These are phyloP conservation scores for Massariosphaeria phaeospora DNA, from an alignment of 495 filamentous ascomycete species.

Conservation along the genomic window DNA sequence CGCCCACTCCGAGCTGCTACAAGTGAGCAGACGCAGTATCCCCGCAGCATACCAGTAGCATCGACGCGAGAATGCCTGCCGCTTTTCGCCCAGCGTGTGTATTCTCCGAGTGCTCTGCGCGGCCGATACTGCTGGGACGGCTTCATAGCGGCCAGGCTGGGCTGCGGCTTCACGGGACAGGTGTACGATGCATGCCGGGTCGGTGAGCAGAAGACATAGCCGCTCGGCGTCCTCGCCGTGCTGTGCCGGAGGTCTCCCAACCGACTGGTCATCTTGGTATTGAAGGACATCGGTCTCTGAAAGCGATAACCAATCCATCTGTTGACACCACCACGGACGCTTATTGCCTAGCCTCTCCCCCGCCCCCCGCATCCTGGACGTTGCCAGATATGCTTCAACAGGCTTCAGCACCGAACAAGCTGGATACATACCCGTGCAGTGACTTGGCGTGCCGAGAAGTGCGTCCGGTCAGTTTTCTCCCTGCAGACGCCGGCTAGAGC, in stretches of 20 bases:
- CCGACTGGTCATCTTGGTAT: not conserved
- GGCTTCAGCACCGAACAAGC: not conserved
- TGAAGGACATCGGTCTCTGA: slow-evolving; percentile 3
- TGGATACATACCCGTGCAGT: not conserved
- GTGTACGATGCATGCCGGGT: too few relatives aligned
- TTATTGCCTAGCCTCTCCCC: not conserved
- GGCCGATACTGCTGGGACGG: too few relatives aligned
- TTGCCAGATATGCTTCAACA: not conserved
- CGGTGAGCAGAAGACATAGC: too few relatives aligned
- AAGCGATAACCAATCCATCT: slow-evolving; percentile 10
- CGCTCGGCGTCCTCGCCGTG: too few relatives aligned
- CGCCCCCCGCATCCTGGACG: slow-evolving; percentile 4
- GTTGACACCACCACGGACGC: not conserved
- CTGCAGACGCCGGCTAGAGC: slow-evolving; percentile 16
- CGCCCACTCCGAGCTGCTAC: too few relatives aligned
- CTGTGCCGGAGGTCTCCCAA: not conserved
- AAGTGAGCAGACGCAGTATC: too few relatives aligned
- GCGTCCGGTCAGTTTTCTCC: not conserved
- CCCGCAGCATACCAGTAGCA: too few relatives aligned
- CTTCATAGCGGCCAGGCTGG: too few relatives aligned
- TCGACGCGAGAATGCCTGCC: too few relatives aligned
- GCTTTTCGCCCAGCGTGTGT: too few relatives aligned
- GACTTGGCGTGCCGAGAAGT: not conserved
- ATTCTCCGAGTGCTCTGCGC: too few relatives aligned
- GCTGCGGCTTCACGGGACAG: too few relatives aligned